These are phyloP conservation scores for Deinandra increscens DNA, from an alignment of 129 eudicot species.

Conservation along the genomic window DNA sequence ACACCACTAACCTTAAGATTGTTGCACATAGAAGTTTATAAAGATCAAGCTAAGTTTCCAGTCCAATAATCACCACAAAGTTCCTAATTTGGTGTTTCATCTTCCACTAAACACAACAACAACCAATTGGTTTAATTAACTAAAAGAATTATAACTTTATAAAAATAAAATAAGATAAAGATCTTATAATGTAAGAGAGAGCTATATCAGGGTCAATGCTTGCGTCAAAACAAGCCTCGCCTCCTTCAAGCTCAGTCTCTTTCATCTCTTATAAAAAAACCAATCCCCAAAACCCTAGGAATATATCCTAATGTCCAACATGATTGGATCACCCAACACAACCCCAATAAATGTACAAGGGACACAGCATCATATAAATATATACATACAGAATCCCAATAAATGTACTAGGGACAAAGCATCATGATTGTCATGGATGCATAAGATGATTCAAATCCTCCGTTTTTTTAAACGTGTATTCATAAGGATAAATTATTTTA, in stretches of 20 bases:
- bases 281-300: constrained; percentile 42
- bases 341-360: no score
- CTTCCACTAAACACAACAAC: neutral
- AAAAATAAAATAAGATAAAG: constrained; percentile 21
- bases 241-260: constrained; percentile 47
- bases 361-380: no score
- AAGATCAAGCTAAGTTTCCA: constrained; percentile 19
- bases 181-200: constrained; percentile 94
- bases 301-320: constrained; percentile 71
- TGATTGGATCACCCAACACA: constrained; percentile 35
- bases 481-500: constrained; percentile 13
- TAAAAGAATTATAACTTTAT: neutral
- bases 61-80: constrained; percentile 1
- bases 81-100: neutral
- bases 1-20: constrained; percentile 50
- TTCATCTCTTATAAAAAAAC: constrained; percentile 22
- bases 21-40: constrained; percentile 28
- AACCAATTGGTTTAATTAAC: neutral
- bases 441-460: constrained; percentile 27
- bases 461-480: constrained; percentile 30
- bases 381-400: constrained; percentile 29
- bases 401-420: constrained; percentile 33
- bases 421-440: constrained; percentile 38
- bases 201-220: constrained; percentile 69
- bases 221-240: constrained; percentile 61